Evolutionary conservation across 768 basidiomycete genomes (phyloP), one percentile per base, ranked within the genome.

Genomic region (Clitopilus hobsonii): DNA sequence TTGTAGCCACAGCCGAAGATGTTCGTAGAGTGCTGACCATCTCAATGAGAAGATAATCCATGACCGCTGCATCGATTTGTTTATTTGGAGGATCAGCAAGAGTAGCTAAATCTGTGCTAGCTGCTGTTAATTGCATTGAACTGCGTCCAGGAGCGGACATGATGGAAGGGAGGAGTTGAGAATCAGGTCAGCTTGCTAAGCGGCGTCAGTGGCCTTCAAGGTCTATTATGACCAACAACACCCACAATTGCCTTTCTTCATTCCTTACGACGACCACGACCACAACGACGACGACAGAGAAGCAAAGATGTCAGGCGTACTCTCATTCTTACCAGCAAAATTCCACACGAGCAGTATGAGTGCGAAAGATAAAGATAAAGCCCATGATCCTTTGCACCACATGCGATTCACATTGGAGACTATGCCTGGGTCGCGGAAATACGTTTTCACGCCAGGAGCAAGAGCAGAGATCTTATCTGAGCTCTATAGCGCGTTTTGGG

Each of bases 31-130:
- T 82, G 62, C 83, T 77, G 56, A 92, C 86, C 53, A 88, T 76
- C 67, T 90, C 88, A 54, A 94, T 91, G 54, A 94, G 72, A 63
- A 98, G 85, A 71, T 94, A 95, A 63, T 93, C 91, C 82, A 90
- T 85, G 2, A 75, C 84, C 6, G 84, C 79, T 49, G 72, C 82
- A 63, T 91, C 88, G 54, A 90, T 76, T 38, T 82, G 74, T 25
- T 77, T 77, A 8, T 66, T 65, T 23, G 86, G 83, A 1, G 86
- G 84, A 56, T 91, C 87, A 1, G 88, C 81, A 14, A 90, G 74
- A 1, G 75, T 65, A n/a, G 79, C 70, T 3, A 89, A 73, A 26
- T 60, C 57, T 0, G 69, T 60, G 54, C 54, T 64, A 5, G 66
- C 52, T 5, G 67, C 61, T 30, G 59, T 38, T 68, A 56, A 14